A percentile compares a stretch with the other conserved stretches of the same genome.
These are phyloP conservation scores for Glonium stellatum DNA, from an alignment of 495 filamentous ascomycete species.

Conservation along the genomic window DNA sequence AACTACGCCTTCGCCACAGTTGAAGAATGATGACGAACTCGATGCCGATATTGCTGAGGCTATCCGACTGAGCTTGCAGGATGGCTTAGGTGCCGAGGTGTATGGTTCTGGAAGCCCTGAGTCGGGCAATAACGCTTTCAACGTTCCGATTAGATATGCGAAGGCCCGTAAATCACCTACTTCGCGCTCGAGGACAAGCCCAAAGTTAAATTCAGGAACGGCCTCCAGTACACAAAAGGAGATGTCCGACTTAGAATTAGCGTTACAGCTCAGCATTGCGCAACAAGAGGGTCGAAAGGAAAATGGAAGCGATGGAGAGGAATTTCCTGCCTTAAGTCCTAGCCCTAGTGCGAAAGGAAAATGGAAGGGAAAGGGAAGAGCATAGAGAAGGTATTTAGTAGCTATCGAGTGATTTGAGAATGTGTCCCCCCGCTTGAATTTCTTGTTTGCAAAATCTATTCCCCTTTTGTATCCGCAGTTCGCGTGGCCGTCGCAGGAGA, in stretches of 20 bases:
- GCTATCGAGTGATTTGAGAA: no score
- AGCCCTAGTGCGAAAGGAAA: slow-evolving; percentile 31
- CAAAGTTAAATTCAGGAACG: slow-evolving; percentile 5
- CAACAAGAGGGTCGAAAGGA: slow-evolving; percentile 63
- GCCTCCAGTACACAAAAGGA: slow-evolving; percentile 38
- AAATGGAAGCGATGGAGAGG: slow-evolving; percentile 39
- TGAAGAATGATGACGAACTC: slow-evolving; percentile 51
- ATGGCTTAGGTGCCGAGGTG: slow-evolving; percentile 30
- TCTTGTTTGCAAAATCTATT: no score
- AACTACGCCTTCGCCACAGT: neutral
- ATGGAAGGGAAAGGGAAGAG: slow-evolving; percentile 44
- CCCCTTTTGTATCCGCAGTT: no score
- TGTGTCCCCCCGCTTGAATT: no score
- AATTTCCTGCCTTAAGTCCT: slow-evolving; percentile 50
- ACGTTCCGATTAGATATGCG: slow-evolving; percentile 36
- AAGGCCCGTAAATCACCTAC: slow-evolving; percentile 29
- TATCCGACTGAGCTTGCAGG: slow-evolving; percentile 67
- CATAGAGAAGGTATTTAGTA: neutral
- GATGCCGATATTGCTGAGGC: slow-evolving; percentile 76
- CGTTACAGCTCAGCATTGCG: slow-evolving; percentile 74
- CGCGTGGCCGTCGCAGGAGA: no score
- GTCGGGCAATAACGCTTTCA: slow-evolving; percentile 14
- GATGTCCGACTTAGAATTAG: slow-evolving; percentile 75
- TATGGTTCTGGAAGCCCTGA: slow-evolving; percentile 9
- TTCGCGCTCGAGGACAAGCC: slow-evolving; percentile 15